Percentiles rank a stretch among this genome's conserved stretches.
Evolutionary conservation across 495 filamentous ascomycete genomes (phyloP).

Genomic region (Penicillium soppii): DNA sequence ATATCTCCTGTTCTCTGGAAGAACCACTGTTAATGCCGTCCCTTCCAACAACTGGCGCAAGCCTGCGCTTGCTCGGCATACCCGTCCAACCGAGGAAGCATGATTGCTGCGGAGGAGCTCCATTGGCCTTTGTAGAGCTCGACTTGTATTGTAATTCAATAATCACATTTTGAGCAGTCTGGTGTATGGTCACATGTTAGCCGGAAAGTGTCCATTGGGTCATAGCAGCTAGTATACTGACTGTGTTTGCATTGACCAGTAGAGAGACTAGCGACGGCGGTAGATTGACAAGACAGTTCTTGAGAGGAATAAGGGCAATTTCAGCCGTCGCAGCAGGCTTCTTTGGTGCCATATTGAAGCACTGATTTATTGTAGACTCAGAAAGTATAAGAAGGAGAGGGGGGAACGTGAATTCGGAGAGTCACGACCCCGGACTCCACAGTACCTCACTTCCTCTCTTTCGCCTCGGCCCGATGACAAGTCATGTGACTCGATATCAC

Average conservation of each 20-base stretch:
- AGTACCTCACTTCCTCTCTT: conserved; percentile 3
- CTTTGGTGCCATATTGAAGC: conserved; percentile 59
- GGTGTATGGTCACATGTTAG: conserved; percentile 14
- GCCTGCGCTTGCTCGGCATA: conserved; percentile 85
- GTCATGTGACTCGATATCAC: neutral
- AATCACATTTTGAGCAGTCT: conserved; percentile 93
- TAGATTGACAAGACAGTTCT: conserved; percentile 92
- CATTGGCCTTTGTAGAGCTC: conserved; percentile 36
- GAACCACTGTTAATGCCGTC: conserved; percentile 66
- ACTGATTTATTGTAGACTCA: conserved; percentile 9
- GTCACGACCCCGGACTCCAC: conserved; percentile 30
- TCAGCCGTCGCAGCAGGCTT: conserved; percentile 72
- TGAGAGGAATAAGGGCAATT: conserved; percentile 76
- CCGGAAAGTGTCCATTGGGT: neutral
- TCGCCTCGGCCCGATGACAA: conserved; percentile 13
- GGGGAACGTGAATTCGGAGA: conserved; percentile 18
- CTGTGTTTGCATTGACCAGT: conserved; percentile 83
- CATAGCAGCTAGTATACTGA: conserved; percentile 43
- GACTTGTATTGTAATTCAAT: conserved; percentile 77
- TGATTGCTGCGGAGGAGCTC: conserved; percentile 57
- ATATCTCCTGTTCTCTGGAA: conserved; percentile 67
- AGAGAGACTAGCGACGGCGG: conserved; percentile 79
- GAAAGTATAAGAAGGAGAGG: conserved; percentile 7
- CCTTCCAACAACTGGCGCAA: conserved; percentile 67
- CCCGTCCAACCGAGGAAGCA: conserved; percentile 94